These are phyloP conservation scores for Phytophthora citrophthora DNA, from an alignment of 352 stramenopile genomes.

Conservation along the genomic window DNA sequence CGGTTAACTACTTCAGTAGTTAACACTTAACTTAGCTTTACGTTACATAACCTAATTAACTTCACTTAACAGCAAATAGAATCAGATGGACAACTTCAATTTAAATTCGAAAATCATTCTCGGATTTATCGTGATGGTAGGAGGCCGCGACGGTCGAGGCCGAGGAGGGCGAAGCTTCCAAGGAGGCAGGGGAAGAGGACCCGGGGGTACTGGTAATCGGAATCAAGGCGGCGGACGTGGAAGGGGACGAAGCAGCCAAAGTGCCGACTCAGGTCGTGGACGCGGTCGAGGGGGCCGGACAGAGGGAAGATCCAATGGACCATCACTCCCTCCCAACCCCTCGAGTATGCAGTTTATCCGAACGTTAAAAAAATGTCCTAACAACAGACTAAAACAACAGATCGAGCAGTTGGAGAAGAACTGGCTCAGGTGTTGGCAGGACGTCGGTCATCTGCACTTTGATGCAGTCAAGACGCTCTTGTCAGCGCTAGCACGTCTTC, in stretches of 20 bases:
- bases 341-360: conserved; percentile 58
- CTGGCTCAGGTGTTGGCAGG: conserved; percentile 63
- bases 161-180: conserved; percentile 7
- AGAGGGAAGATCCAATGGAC: background rate
- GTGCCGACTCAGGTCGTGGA: conserved; percentile 4
- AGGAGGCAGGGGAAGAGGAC: conserved; percentile 15
- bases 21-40: no score
- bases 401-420: conserved; percentile 39
- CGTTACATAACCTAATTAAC: no score
- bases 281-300: background rate
- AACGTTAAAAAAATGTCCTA: conserved; percentile 46
- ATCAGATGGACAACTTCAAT: no score
- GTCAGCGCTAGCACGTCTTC: conserved; percentile 52
- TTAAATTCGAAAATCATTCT: no score
- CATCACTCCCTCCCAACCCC: conserved; percentile 23
- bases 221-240: conserved; percentile 11
- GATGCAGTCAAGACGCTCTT: conserved; percentile 51
- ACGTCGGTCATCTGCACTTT: conserved; percentile 35
- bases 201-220: background rate
- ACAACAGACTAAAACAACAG: conserved; percentile 43
- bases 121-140: conserved; percentile 5
- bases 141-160: conserved; percentile 9
- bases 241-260: background rate
- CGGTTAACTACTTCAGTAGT: no score
- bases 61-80: no score